Base-by-base conservation (phyloP, 2,329 filamentous ascomycete genomes). In the Verticillium longisporum region DNA sequence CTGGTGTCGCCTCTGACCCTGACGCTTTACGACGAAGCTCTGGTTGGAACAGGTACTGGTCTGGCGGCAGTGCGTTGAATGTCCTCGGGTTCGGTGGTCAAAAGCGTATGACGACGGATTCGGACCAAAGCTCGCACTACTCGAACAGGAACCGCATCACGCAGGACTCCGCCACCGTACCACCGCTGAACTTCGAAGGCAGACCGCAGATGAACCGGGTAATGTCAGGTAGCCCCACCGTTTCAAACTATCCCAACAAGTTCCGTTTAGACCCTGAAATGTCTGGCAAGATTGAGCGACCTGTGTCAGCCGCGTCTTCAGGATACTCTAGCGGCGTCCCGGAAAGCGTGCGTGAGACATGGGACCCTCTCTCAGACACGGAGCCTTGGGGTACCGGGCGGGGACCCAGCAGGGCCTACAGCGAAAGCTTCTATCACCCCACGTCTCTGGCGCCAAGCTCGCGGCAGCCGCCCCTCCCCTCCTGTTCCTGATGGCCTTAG, bases 1-100 rank as follows among this genome's bases (percentile, higher is more conserved):
- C 66, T 64, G 63, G 74, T 70, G 59, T 68, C 63, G 64, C 74
- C 55, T 66, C 67, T 59, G 70, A 80, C 57, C 45, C n/a, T 21
- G 80, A 77, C 57, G 75, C 74, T 55, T 75, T 78, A 21, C 80
- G 86, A 60, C 80, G 85, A 68, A 90, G 87, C 67, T 91, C 88
- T 3, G 88, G 88, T 56, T 92, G 89, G 89, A 91, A 90, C 72
- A 79, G 85, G 59, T 92, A 91, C 74, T 92, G 89, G 83, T 90
- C 88, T 14, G 88, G 88, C 58, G 89, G 88, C 59, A 89, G 88
- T 66, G 83, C 87, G 7, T 75, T 88, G 61, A 88, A 88, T 68
- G 83, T 88, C 31, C 77, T 90, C 7, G 86, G 85, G 14, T 83
- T 87, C 59, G 84, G 83, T 14, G 71, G 70, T 65, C 69, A 76